Conservation (phyloP, 257 asterid species). For the Nicotiana paniculata region DNA sequence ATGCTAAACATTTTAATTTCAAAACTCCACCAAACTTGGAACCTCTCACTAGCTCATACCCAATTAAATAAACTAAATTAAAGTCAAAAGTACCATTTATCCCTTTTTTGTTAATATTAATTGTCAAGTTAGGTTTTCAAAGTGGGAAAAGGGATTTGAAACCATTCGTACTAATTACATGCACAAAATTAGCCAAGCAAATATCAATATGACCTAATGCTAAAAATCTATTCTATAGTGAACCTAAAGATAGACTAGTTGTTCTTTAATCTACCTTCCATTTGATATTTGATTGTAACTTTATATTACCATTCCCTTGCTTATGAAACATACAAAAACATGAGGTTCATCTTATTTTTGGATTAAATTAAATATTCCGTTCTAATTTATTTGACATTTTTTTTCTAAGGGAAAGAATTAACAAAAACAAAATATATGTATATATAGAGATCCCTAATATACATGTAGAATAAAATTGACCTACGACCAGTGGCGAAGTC, state of each 20-base stretch:
- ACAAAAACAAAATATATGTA: too few species aligned
- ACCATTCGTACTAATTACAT: not conserved
- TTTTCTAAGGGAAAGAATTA: too few species aligned
- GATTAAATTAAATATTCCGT: not conserved
- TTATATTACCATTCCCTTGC: not conserved
- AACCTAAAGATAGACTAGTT: not conserved
- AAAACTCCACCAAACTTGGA: conserved; percentile 10
- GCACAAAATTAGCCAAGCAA: not conserved
- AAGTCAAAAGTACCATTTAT: not conserved
- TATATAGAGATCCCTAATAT: too few species aligned
- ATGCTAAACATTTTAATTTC: conserved; percentile 7
- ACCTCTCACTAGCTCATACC: not conserved
- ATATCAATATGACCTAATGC: not conserved
- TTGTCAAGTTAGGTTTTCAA: not conserved
- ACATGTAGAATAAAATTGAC: too few species aligned
- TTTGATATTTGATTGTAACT: not conserved
- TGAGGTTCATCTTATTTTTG: not conserved
- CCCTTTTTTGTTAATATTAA: not conserved
- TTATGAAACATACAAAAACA: not conserved
- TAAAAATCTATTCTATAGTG: not conserved
- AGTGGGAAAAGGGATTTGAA: not conserved
- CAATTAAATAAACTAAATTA: not conserved
- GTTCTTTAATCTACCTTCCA: not conserved
- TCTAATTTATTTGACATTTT: not conserved
- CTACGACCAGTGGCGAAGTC: too few species aligned